Evolutionary conservation across 2,329 filamentous ascomycete genomes (phyloP), one percentile per base, ranked within the genome.

Genomic region (Hyphodiscus sp.): DNA sequence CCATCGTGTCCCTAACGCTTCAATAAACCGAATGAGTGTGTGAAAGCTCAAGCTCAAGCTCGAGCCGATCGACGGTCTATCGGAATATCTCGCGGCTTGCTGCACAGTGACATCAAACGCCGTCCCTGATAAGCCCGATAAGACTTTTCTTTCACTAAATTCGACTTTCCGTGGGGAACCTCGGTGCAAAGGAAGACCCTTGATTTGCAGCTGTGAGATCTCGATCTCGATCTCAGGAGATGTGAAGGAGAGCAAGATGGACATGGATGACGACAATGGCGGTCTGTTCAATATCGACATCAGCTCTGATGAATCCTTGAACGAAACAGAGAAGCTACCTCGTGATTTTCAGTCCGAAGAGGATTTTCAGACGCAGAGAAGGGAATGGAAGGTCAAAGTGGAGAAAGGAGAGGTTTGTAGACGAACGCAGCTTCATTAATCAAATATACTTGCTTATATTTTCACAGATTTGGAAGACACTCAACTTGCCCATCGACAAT

Each of bases 1-100:
- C 87, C 90, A 95, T 95, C 15, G 50, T 55, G 10, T 48, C n/a
- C 43, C n/a, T 41, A 3, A 26, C 3, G 48, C 26, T 42, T 16
- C 15, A 30, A 26, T 19, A 18, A 26, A 15, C 11, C 13, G 15
- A 42, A 42, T 7, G 6, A 16, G 26, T 46, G 15, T 20, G 29
- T 41, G 23, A 29, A 52, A n/a, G 42, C 13, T 19, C 26, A 15
- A 15, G n/a, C 19, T 4, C 11, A 45, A 38, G 51, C 26, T 41
- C 15, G 30, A 30, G 26, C 9, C 26, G 38, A 29, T 20, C 15
- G 20, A 26, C 26, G 29, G 30, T 15, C 41, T 15, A 6, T 19
- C 26, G 30, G 20, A 41, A 26, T 4, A 33, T 11, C 16, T 50
- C 19, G n/a, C n/a, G 10, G 11, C 18, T 20, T n/a, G 33, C 26